These are phyloP conservation scores for Thoreauomyces humboldtii DNA, from an alignment of 192 early-diverging fungal genomes.

Conservation along the genomic window DNA sequence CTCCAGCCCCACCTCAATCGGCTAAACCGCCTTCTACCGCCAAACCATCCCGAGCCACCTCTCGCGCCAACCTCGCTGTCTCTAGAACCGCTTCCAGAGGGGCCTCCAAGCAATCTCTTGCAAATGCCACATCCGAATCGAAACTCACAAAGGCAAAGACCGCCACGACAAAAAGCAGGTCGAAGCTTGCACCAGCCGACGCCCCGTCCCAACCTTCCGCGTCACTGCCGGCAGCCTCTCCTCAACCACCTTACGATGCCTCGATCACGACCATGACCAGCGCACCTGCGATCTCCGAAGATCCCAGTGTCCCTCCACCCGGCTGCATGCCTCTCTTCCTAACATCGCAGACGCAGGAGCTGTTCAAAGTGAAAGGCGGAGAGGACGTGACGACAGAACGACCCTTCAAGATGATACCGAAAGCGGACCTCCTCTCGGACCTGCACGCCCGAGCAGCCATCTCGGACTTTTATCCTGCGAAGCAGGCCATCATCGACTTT, in stretches of 20 bases:
- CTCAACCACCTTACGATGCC: no score
- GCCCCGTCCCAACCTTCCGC: no score
- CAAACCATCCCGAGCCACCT: constrained; percentile 19
- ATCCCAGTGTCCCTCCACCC: constrained; percentile 4
- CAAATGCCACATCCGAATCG: not conserved
- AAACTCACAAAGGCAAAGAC: not conserved
- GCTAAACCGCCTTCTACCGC: not conserved
- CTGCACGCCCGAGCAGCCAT: constrained; percentile 49
- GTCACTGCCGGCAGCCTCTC: no score
- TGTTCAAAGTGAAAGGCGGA: constrained; percentile 53
- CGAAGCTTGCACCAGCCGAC: not conserved
- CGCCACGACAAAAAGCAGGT: not conserved
- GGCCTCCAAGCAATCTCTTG: constrained; percentile 14
- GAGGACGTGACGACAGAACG: constrained; percentile 50
- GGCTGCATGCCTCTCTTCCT: constrained; percentile 57
- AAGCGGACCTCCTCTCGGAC: constrained; percentile 56
- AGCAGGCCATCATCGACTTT: constrained; percentile 49
- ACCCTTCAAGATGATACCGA: constrained; percentile 54
- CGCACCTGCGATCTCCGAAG: constrained; percentile 1
- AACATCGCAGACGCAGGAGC: constrained; percentile 48
- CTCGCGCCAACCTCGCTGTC: constrained; percentile 7
- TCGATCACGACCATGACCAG: no score
- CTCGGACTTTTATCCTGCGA: constrained; percentile 56
- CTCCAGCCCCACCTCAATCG: not conserved
- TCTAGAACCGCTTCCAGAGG: constrained; percentile 9